Evolutionary conservation across 768 basidiomycete genomes (phyloP).

Genomic region (Cystofilobasidium ferigula): DNA sequence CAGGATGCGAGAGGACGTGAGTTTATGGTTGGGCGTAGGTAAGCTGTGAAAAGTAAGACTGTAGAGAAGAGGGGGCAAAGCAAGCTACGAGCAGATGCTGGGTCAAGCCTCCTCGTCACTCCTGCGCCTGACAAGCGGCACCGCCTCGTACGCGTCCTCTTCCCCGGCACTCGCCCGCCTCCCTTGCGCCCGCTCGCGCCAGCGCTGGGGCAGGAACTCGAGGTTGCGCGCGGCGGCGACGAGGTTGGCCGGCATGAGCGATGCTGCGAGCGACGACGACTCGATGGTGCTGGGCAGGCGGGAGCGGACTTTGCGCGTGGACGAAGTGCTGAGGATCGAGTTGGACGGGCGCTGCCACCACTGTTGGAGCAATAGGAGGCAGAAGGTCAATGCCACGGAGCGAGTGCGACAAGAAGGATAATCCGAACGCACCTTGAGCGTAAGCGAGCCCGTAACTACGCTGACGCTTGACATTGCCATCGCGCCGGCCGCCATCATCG

Average conservation of each 20-base stretch:
- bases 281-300: neutral
- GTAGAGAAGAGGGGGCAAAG: too few relatives aligned
- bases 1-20: too few relatives aligned
- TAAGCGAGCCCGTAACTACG: slow-evolving; percentile 80
- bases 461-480: slow-evolving; percentile 98
- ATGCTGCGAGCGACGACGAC: neutral
- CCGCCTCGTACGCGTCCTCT: slow-evolving; percentile 11
- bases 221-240: neutral
- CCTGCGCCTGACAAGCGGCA: slow-evolving; percentile 18
- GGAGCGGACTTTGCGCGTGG: neutral
- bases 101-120: slow-evolving; percentile 15
- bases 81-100: neutral
- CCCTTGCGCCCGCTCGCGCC: too few relatives aligned
- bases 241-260: neutral
- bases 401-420: neutral
- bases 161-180: neutral
- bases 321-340: slow-evolving; percentile 18
- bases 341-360: slow-evolving; percentile 22
- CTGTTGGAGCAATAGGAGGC: neutral
- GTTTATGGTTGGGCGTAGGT: too few relatives aligned
- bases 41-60: neutral
- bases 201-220: neutral
- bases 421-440: slow-evolving; percentile 49
- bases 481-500: slow-evolving; percentile 96
- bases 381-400: neutral